Evolutionary conservation across 1,139 yeast species (phyloP).

Genomic region (Suhomyces terraborum): DNA sequence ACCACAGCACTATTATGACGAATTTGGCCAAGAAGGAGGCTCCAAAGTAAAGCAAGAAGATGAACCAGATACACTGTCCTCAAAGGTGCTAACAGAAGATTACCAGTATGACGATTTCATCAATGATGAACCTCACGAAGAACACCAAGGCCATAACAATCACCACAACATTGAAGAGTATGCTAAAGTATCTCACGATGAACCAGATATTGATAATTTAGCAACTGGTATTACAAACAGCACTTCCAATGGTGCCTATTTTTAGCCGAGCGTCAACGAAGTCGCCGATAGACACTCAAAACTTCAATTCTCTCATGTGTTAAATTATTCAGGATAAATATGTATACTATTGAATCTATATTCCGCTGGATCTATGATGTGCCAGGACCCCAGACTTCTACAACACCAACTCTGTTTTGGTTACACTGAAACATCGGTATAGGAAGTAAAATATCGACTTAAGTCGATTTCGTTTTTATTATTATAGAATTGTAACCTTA

Average conservation of each 20-base stretch:
- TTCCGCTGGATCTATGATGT: slow-evolving; percentile 4
- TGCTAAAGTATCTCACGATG: slow-evolving; percentile 32
- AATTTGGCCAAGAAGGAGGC: slow-evolving; percentile 7
- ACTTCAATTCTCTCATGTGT: slow-evolving; percentile 12
- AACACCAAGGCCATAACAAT: slow-evolving; percentile 7
- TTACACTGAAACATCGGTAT: background rate
- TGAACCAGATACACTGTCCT: slow-evolving; percentile 2
- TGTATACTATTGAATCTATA: slow-evolving; percentile 10
- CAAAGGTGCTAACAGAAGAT: slow-evolving; percentile 15
- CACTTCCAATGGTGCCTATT: slow-evolving; percentile 21
- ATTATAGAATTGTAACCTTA: no score
- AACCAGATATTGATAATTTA: slow-evolving; percentile 35
- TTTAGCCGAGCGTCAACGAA: slow-evolving; percentile 9
- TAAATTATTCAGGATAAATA: slow-evolving; percentile 8
- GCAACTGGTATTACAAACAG: slow-evolving; percentile 34
- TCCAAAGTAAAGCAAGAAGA: slow-evolving; percentile 10
- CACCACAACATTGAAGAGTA: slow-evolving; percentile 29
- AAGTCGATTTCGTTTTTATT: no score
- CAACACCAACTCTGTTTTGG: background rate
- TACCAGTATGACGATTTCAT: slow-evolving; percentile 39
- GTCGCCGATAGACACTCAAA: slow-evolving; percentile 4
- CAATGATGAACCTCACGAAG: slow-evolving; percentile 18
- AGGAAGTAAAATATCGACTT: no score
- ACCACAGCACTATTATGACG: slow-evolving; percentile 14
- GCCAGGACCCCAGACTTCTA: slow-evolving; percentile 2